These are phyloP conservation scores for Chlorella sp. DNA, from an alignment of 139 green algal genomes.

Conservation along the genomic window DNA sequence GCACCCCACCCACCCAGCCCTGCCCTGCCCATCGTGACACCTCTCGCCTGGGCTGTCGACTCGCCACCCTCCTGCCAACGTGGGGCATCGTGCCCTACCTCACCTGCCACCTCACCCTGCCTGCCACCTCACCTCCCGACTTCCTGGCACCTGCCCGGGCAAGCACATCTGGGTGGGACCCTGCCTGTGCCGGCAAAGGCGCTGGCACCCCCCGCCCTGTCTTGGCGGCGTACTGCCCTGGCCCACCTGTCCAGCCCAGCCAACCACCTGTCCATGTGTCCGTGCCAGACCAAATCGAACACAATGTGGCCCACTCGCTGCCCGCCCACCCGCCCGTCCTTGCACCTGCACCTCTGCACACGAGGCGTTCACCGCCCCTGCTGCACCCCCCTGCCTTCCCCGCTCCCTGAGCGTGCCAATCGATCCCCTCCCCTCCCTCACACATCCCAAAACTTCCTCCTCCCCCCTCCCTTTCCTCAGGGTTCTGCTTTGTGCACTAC, in stretches of 20 bases:
- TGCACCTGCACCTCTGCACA: background rate
- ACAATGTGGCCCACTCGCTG: too few relatives aligned
- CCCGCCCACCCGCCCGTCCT: too few relatives aligned
- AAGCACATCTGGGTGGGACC: too few relatives aligned
- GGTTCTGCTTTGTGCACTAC: constrained; percentile 79
- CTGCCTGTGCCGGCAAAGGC: too few relatives aligned
- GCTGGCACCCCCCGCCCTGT: background rate
- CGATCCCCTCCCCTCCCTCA: background rate
- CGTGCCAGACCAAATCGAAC: background rate
- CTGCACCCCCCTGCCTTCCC: background rate
- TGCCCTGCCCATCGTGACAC: too few relatives aligned
- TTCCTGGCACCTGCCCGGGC: too few relatives aligned
- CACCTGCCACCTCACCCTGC: background rate
- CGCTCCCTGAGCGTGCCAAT: background rate
- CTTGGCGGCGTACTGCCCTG: background rate
- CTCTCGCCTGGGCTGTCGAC: too few relatives aligned
- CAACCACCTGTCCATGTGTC: too few relatives aligned
- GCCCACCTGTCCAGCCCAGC: background rate
- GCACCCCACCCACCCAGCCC: too few relatives aligned
- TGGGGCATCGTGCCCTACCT: background rate
- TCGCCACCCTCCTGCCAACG: background rate
- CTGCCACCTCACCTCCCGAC: too few relatives aligned
- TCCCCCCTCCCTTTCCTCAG: constrained; percentile 5
- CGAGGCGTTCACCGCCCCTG: background rate
- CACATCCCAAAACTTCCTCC: too few relatives aligned